Evolutionary conservation across 768 basidiomycete species (phyloP).

Genomic region (Mycena galericulata): DNA sequence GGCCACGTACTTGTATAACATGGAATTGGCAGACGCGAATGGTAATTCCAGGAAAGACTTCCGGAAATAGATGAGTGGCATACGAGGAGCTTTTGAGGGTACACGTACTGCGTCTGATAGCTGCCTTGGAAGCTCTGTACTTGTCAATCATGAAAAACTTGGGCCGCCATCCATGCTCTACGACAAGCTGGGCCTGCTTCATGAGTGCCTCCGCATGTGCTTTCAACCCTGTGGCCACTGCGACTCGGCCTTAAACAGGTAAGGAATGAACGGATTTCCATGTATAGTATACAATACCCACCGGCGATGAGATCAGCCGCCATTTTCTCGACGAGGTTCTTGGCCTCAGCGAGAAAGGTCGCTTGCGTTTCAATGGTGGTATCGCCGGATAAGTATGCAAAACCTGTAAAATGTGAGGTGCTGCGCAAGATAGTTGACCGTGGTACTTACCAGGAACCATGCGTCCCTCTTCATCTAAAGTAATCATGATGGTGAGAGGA

Average conservation of each 20-base stretch:
- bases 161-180: conserved; percentile 8
- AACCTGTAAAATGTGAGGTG: not conserved
- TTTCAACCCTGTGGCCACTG: not conserved
- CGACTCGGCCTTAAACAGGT: not conserved
- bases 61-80: not conserved
- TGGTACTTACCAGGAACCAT: conserved; percentile 19
- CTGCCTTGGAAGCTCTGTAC: not conserved
- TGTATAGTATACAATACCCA: not conserved
- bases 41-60: not conserved
- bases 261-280: not conserved
- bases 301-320: not conserved
- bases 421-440: not conserved
- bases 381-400: not conserved
- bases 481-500: conserved; percentile 20
- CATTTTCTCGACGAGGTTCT: conserved; percentile 14
- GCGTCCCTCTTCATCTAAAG: not conserved
- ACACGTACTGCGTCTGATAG: conserved; percentile 1
- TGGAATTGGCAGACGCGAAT: conserved; percentile 31
- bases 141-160: conserved; percentile 31
- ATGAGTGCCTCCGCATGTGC: not conserved
- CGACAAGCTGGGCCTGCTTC: not conserved
- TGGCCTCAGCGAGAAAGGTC: not conserved
- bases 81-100: not conserved
- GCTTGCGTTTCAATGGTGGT: not conserved
- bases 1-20: conserved; percentile 16